These are phyloP conservation scores for Pichia rugopelliculosa DNA, from an alignment of 805 yeast species.

Conservation along the genomic window DNA sequence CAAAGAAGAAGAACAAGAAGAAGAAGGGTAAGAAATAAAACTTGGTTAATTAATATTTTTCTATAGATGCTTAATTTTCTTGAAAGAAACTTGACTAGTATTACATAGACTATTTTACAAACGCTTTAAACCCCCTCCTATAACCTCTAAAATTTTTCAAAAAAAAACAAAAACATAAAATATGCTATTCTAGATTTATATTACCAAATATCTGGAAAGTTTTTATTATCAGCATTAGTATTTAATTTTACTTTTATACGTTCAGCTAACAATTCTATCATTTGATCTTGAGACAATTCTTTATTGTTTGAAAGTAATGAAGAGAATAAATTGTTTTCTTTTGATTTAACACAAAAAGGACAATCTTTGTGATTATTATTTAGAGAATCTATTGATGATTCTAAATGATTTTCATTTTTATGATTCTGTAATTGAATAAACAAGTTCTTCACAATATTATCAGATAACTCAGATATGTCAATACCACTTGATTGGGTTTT, in stretches of 20 bases:
- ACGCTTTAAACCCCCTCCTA: neutral
- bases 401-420: neutral
- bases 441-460: conserved; percentile 6
- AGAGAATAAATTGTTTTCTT: neutral
- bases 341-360: conserved; percentile 7
- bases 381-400: neutral
- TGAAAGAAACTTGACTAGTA: neutral
- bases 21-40: conserved; percentile 20
- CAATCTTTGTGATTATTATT: conserved; percentile 1
- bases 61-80: neutral
- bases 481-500: neutral
- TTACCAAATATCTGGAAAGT: conserved; percentile 7
- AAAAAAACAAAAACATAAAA: neutral
- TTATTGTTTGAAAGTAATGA: neutral
- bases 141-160: too few relatives aligned
- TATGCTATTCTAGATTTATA: neutral
- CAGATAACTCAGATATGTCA: conserved; percentile 3
- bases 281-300: neutral
- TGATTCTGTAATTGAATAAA: conserved; percentile 3
- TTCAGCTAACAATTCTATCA: conserved; percentile 6
- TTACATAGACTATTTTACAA: neutral
- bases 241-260: conserved; percentile 5
- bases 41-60: neutral
- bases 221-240: neutral
- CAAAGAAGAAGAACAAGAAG: conserved; percentile 14